phyloP scores from a whole-genome alignment of 305 asterid species.

The Rubia peregrina region DNA sequence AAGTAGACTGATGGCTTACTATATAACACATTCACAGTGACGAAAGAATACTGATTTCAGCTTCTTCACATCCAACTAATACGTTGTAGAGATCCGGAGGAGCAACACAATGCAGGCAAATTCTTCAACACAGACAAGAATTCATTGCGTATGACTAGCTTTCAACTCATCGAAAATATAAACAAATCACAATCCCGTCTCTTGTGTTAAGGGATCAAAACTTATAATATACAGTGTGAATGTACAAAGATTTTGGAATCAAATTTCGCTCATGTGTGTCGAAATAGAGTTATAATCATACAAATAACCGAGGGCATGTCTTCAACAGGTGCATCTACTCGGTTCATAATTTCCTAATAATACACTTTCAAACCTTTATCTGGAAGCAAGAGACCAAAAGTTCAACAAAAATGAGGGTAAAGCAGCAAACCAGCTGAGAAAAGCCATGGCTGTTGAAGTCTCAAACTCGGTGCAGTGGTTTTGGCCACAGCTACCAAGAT shows the following conservation, averaged over 20 bases:
- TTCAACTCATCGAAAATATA: not conserved
- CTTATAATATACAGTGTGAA: slow-evolving; percentile 13
- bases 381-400: slow-evolving; percentile 45
- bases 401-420: slow-evolving; percentile 41
- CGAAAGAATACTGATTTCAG: not conserved
- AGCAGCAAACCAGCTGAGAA: slow-evolving; percentile 48
- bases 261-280: slow-evolving; percentile 3
- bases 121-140: not conserved
- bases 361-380: slow-evolving; percentile 15
- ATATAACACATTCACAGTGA: not conserved
- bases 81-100: not conserved
- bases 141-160: not conserved
- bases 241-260: slow-evolving; percentile 9
- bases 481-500: slow-evolving; percentile 34
- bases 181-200: slow-evolving; percentile 5
- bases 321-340: not conserved
- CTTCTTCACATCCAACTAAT: not conserved
- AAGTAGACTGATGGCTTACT: too few relatives aligned
- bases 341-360: not conserved
- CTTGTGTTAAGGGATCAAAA: not conserved
- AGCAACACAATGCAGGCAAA: not conserved
- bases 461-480: slow-evolving; percentile 48
- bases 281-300: slow-evolving; percentile 6
- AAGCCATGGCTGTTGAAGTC: slow-evolving; percentile 48
- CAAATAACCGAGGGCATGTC: slow-evolving; percentile 3